Evolutionary conservation across 2,329 filamentous ascomycete genomes (phyloP), one percentile per base, ranked within the genome.

Genomic region (Pseudogymnoascus sp.): DNA sequence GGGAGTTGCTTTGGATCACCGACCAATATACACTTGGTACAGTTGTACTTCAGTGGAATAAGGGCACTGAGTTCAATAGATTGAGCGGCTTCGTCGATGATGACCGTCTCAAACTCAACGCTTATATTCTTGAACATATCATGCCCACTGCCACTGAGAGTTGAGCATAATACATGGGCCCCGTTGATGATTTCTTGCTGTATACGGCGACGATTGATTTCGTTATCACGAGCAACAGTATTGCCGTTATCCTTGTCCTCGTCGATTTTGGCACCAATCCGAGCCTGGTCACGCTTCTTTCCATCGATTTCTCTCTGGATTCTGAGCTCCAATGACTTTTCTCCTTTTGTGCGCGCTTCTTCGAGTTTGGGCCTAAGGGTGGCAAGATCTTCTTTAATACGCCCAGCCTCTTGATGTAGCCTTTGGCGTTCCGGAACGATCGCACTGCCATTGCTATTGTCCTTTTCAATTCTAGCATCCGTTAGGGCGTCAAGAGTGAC

Each of bases 1-100:
- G 94, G 94, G 67, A 99, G 78, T 75, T 99, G 94, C 74, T 99
- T 97, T 0, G 94, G 94, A 77, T 99, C 94, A 77, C 94, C 94
- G 31, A 99, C 94, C 33, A 99, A 84, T 68, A 99, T 91, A 76
- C 94, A 97, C 76, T 97, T 97, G 63, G 89, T 89, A 74, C 92
- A 96, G 62, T 94, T 93, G 71, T 99, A 99, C 74, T 99, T 99
- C 62, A 99, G 82, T 1, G 94, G 94, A 67, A 99, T 99, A 55
- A 99, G 81, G 10, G 94, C 94, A 71, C 92, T 96, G 71, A 99
- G 82, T 77, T 99, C 94, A 64, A 99, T 95, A 74, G 93, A 99
- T 80, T 99, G 94, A 13, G 94, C 94, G 3, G 94, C 94, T 77
- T 99, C 94, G 70, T 99, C 94, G 66, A 99, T 97, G 68, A 99